Conservation (phyloP, 768 basidiomycete genomes). For the Mrakia frigida region DNA sequence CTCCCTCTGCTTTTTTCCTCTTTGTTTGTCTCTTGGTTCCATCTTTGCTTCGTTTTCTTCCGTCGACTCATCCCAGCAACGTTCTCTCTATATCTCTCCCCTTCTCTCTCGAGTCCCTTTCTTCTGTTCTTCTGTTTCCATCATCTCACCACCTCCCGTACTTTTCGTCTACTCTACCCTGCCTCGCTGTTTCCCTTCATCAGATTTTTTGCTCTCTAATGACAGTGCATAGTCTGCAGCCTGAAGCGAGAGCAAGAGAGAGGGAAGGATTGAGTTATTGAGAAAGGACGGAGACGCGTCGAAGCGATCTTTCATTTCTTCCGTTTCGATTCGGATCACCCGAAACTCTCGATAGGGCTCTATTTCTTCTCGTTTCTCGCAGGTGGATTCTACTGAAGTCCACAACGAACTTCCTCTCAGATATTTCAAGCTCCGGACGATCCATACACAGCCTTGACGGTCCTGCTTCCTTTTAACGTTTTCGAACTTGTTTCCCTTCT, state of each 20-base stretch:
- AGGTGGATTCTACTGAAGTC: no score
- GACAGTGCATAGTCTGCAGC: not conserved
- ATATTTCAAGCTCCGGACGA: no score
- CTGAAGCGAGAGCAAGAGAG: not conserved
- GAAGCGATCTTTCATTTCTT: no score
- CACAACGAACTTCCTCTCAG: no score
- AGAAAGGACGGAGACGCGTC: no score
- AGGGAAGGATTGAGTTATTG: not conserved
- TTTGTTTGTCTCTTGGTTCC: not conserved
- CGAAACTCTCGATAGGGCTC: no score
- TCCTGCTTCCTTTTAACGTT: not conserved
- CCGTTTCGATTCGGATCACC: no score
- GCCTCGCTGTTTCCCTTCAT: not conserved
- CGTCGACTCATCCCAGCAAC: not conserved
- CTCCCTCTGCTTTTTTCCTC: not conserved
- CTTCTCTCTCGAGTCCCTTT: not conserved
- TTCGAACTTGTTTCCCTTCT: not conserved
- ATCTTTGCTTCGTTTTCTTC: not conserved
- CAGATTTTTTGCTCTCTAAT: constrained; percentile 3
- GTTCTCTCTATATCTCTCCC: not conserved
- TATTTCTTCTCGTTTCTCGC: no score
- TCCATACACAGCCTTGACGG: not conserved
- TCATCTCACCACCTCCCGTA: not conserved
- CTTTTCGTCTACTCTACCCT: not conserved
- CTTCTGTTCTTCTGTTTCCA: not conserved